These are phyloP conservation scores for Phytophthora pluvialis DNA, from an alignment of 352 stramenopile species.

Conservation along the genomic window DNA sequence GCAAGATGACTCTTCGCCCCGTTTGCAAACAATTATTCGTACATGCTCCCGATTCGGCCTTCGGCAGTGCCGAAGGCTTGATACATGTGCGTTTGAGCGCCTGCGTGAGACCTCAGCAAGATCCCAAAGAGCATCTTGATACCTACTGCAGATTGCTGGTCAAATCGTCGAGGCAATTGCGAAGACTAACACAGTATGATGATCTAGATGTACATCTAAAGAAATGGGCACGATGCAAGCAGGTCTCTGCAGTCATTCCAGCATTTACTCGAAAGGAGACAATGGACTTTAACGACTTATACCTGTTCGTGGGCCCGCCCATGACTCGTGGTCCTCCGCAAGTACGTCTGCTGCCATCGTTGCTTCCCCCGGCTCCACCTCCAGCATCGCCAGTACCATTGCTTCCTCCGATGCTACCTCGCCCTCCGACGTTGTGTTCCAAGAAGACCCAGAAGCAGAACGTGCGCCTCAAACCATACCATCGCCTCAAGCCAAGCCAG, in stretches of 20 bases:
- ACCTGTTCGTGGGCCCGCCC: conserved; percentile 36
- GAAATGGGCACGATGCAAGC: neutral
- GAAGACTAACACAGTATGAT: conserved; percentile 9
- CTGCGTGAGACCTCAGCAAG: conserved; percentile 15
- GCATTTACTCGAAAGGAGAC: conserved; percentile 17
- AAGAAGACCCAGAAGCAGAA: conserved; percentile 27
- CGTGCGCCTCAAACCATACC: conserved; percentile 25
- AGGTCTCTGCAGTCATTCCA: conserved; percentile 19
- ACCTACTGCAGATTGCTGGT: conserved; percentile 9
- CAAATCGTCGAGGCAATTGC: conserved; percentile 17
- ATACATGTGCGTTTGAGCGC: conserved; percentile 9
- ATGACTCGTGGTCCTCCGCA: conserved; percentile 38
- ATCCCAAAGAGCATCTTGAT: conserved; percentile 16
- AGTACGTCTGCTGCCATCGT: conserved; percentile 19
- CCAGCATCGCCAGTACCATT: conserved; percentile 3
- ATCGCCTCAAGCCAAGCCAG: conserved; percentile 26
- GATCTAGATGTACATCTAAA: conserved; percentile 15
- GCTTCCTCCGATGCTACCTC: conserved; percentile 28
- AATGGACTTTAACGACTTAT: conserved; percentile 40
- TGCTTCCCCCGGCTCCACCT: conserved; percentile 10
- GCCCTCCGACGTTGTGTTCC: conserved; percentile 11
- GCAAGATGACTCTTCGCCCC: conserved; percentile 12
- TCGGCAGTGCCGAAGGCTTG: too few species aligned
- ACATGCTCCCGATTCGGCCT: neutral
- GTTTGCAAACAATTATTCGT: conserved; percentile 23